Conservation (phyloP, 441 rosid species). For the Geranium incanum region DNA sequence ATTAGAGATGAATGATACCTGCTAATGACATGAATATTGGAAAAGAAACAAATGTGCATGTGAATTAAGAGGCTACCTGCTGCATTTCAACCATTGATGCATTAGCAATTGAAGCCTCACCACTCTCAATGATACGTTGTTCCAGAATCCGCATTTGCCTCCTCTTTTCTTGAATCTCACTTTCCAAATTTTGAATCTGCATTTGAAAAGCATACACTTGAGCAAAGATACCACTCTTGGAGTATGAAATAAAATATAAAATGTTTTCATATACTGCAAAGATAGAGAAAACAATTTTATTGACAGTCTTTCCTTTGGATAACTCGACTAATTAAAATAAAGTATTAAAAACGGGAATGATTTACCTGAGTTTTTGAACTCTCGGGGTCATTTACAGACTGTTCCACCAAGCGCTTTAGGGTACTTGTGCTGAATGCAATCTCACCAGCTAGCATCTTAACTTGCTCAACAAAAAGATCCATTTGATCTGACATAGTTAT, state of each 20-base stretch:
- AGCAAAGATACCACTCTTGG: slow-evolving; percentile 7
- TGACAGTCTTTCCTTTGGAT: slow-evolving; percentile 1
- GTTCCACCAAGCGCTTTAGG: slow-evolving; percentile 87
- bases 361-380: slow-evolving; percentile 68
- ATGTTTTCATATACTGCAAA: neutral
- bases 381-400: slow-evolving; percentile 79
- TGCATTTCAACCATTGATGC: slow-evolving; percentile 92
- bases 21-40: neutral
- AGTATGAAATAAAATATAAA: slow-evolving; percentile 2
- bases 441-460: slow-evolving; percentile 99
- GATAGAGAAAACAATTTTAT: neutral
- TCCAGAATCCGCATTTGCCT: slow-evolving; percentile 83
- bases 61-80: slow-evolving; percentile 46
- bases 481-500: slow-evolving; percentile 77
- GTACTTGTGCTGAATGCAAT: slow-evolving; percentile 93
- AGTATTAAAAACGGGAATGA: slow-evolving; percentile 11
- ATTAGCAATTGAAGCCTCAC: slow-evolving; percentile 88
- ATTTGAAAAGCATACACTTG: slow-evolving; percentile 20
- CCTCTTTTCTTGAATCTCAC: slow-evolving; percentile 80
- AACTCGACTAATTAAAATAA: neutral
- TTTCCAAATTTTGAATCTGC: slow-evolving; percentile 80
- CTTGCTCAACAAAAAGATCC: slow-evolving; percentile 96
- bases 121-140: slow-evolving; percentile 77
- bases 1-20: slow-evolving; percentile 15
- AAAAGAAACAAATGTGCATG: neutral